Evolutionary conservation across 257 asterid species (phyloP).

Genomic region (Solanum chaucha): DNA sequence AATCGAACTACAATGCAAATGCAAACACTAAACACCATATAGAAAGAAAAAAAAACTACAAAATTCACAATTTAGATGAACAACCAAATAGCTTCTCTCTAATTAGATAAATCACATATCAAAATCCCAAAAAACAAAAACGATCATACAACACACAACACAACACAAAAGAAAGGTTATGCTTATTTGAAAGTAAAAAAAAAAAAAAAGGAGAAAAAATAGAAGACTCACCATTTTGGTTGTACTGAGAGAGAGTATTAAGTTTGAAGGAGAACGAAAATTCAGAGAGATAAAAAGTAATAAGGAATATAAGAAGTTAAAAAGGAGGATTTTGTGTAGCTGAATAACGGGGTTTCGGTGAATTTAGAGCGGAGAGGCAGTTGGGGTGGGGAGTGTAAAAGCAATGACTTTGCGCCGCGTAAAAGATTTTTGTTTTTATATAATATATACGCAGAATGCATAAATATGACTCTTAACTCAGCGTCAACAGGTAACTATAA

Average conservation of each 20-base stretch:
- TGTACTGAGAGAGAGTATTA: not conserved
- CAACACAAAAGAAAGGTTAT: not conserved
- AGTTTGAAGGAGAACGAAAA: not conserved
- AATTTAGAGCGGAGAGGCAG: not conserved
- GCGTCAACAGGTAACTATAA: no score
- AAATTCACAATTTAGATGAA: not conserved
- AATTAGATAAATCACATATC: not conserved
- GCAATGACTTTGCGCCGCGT: not conserved
- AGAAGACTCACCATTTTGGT: not conserved
- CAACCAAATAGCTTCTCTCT: not conserved
- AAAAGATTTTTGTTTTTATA: no score
- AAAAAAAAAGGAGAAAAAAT: not conserved
- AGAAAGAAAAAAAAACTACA: not conserved
- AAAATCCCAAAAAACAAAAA: not conserved
- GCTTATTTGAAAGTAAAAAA: not conserved
- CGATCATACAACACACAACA: not conserved
- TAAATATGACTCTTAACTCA: no score
- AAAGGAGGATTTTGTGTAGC: not conserved
- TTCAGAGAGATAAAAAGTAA: not conserved
- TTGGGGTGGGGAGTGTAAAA: not conserved
- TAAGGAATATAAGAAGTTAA: not conserved
- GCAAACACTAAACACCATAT: not conserved
- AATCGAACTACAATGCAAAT: not conserved
- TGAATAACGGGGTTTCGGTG: not conserved
- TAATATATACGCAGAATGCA: no score